A percentile compares a stretch with the other conserved stretches of the same genome.
phyloP scores from a whole-genome alignment of 2,329 filamentous ascomycete species.

The Aspergillus felis region DNA sequence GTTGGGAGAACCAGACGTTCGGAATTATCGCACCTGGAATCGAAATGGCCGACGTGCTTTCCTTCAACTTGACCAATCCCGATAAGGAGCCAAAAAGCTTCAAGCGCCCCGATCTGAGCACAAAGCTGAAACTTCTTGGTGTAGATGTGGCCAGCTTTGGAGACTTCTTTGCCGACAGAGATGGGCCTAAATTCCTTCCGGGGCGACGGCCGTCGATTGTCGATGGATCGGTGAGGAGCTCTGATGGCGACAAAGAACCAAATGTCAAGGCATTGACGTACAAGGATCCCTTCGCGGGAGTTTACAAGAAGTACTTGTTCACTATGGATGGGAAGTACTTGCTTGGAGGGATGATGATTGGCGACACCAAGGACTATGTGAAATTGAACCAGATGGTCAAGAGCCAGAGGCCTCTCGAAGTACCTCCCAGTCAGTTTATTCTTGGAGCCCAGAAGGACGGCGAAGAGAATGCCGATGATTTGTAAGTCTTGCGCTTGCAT shows the following conservation, averaged over 20 bases:
- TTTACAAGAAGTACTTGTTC: slow-evolving; percentile 94
- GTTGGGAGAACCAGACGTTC: slow-evolving; percentile 81
- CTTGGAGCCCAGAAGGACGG: slow-evolving; percentile 70
- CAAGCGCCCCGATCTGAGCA: slow-evolving; percentile 81
- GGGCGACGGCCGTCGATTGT: slow-evolving; percentile 42
- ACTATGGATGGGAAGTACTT: slow-evolving; percentile 85
- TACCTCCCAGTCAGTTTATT: slow-evolving; percentile 78
- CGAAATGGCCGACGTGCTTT: slow-evolving; percentile 87
- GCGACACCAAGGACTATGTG: slow-evolving; percentile 84
- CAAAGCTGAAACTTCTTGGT: slow-evolving; percentile 83
- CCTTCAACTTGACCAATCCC: slow-evolving; percentile 85
- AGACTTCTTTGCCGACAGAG: slow-evolving; percentile 86
- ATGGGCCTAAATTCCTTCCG: slow-evolving; percentile 74
- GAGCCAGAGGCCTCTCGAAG: slow-evolving; percentile 71
- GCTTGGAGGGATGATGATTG: slow-evolving; percentile 96
- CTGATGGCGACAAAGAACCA: slow-evolving; percentile 40
- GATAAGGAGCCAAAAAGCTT: slow-evolving; percentile 66
- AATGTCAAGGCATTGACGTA: slow-evolving; percentile 81
- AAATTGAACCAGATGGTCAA: slow-evolving; percentile 86
- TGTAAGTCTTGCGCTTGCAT: slow-evolving; percentile 41
- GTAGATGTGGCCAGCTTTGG: slow-evolving; percentile 92
- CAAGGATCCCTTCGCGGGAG: slow-evolving; percentile 78
- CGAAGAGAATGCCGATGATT: slow-evolving; percentile 70
- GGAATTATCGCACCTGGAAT: slow-evolving; percentile 85
- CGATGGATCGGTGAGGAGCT: slow-evolving; percentile 42